Evolutionary conservation across 202 grass and related monocot species (phyloP).

Genomic region (Alloteropsis angusta): DNA sequence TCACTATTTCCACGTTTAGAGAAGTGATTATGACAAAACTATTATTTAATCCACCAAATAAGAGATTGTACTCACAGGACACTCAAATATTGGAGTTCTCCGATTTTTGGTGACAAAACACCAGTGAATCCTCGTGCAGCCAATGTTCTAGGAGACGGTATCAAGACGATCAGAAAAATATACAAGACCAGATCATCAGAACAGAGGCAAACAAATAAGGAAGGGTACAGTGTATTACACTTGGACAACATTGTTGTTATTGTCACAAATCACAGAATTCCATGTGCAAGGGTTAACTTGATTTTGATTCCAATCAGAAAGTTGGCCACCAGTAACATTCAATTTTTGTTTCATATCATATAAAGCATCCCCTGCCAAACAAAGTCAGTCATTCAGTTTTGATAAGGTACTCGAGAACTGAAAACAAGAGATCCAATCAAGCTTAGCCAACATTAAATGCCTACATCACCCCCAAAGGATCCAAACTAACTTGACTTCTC

Average conservation of each 20-base stretch:
- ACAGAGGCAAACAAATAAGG: neutral
- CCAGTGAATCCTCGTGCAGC: conserved; percentile 64
- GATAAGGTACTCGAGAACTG: neutral
- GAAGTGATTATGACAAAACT: neutral
- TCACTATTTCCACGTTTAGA: neutral
- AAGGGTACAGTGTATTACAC: conserved; percentile 33
- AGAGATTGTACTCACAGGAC: conserved; percentile 51
- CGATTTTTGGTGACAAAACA: conserved; percentile 67
- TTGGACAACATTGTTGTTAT: conserved; percentile 46
- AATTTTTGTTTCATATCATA: conserved; percentile 66
- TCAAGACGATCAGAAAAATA: neutral
- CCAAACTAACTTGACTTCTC: neutral
- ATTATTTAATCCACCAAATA: neutral
- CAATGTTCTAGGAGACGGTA: conserved; percentile 44
- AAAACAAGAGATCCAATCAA: neutral
- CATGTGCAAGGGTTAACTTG: conserved; percentile 83
- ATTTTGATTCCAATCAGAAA: conserved; percentile 70
- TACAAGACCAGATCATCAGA: neutral
- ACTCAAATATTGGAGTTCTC: conserved; percentile 71
- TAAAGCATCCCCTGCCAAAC: conserved; percentile 59
- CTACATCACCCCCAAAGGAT: neutral
- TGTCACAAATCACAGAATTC: conserved; percentile 70
- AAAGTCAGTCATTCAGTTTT: neutral
- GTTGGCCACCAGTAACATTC: conserved; percentile 49
- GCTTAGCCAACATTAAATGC: neutral